Evolutionary conservation across 2,329 filamentous ascomycete species (phyloP).

Genomic region (Cercospora sp.): DNA sequence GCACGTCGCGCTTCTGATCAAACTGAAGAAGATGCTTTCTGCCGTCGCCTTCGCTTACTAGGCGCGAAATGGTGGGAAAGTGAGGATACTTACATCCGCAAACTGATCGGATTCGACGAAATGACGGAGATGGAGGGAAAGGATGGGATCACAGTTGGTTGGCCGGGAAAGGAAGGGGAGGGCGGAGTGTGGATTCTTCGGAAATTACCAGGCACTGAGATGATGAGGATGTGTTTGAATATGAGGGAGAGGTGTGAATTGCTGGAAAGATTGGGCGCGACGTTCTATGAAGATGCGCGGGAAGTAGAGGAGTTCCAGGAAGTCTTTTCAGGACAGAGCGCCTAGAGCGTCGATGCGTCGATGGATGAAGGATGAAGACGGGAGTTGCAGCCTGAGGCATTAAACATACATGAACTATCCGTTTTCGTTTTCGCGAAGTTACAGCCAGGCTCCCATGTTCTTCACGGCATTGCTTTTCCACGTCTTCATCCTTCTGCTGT

Average conservation of each 20-base stretch:
- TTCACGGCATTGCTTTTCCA: background rate
- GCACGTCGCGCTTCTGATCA: background rate
- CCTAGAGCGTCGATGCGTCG: too few relatives aligned
- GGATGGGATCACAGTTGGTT: background rate
- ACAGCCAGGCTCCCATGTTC: background rate
- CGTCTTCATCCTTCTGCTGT: background rate
- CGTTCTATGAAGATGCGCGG: background rate
- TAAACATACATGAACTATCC: background rate
- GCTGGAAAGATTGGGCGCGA: background rate
- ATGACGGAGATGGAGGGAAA: background rate
- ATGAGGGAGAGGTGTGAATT: background rate
- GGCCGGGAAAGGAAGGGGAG: background rate
- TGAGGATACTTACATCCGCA: background rate
- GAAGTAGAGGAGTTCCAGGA: background rate
- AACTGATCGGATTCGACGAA: background rate
- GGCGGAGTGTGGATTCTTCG: background rate
- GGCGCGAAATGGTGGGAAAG: slow-evolving; percentile 9
- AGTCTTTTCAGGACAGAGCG: background rate
- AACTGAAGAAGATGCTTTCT: background rate
- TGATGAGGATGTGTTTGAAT: background rate
- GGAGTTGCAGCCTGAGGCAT: background rate
- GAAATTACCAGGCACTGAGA: too few relatives aligned
- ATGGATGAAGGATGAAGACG: too few relatives aligned
- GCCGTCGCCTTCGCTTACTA: background rate
- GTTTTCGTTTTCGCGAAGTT: too few relatives aligned